Evolutionary conservation across 805 yeast species (phyloP).

Genomic region (Metschnikowia proteae): DNA sequence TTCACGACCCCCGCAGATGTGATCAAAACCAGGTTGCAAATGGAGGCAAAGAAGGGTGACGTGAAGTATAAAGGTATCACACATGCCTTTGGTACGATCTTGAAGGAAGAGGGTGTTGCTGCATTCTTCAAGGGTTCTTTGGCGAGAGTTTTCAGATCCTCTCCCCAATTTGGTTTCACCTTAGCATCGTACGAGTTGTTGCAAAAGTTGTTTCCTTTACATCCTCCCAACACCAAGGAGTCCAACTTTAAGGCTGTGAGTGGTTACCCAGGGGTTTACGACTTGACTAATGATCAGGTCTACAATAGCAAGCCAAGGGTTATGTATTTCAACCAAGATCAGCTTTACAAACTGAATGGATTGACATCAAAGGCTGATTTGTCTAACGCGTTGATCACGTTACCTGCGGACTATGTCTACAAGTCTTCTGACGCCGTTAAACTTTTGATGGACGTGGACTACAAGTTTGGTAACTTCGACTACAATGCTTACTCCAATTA

Average conservation of each 20-base stretch:
- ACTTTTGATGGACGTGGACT: constrained; percentile 59
- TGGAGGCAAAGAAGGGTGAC: constrained; percentile 74
- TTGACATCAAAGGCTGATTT: constrained; percentile 23
- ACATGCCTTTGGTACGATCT: constrained; percentile 72
- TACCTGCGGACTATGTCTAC: constrained; percentile 46
- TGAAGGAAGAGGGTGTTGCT: constrained; percentile 74
- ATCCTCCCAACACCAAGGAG: constrained; percentile 43
- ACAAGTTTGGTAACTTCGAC: constrained; percentile 56
- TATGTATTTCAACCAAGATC: constrained; percentile 33
- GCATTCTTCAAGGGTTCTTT: constrained; percentile 96
- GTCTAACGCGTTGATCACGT: constrained; percentile 38
- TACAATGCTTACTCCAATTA: constrained; percentile 43
- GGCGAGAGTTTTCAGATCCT: constrained; percentile 90
- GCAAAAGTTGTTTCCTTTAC: constrained; percentile 73
- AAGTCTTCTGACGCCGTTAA: constrained; percentile 60
- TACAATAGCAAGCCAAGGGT: constrained; percentile 36
- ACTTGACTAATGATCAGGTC: constrained; percentile 38
- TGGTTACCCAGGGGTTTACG: constrained; percentile 46
- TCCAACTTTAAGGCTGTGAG: constrained; percentile 42
- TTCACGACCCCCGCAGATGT: constrained; percentile 97
- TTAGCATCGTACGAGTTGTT: constrained; percentile 94
- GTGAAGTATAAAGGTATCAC: constrained; percentile 69
- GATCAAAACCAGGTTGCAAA: constrained; percentile 89
- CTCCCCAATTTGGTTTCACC: constrained; percentile 97
- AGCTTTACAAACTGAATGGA: constrained; percentile 34